Evolutionary conservation across 2,329 filamentous ascomycete genomes (phyloP).

Genomic region (Ciborinia camelliae): DNA sequence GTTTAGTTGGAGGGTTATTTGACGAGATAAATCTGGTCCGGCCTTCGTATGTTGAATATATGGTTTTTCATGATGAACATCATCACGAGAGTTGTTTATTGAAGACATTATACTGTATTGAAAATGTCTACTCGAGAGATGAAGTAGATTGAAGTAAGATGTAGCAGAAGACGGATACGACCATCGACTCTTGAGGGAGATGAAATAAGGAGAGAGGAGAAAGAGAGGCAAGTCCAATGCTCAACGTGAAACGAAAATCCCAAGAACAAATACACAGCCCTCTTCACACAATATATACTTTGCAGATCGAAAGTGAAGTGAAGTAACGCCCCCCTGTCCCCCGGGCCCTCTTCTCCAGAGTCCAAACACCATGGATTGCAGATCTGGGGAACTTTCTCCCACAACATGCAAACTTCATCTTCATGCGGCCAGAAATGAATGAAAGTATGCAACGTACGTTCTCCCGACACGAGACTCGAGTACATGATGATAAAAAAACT

Average conservation of each 20-base stretch:
- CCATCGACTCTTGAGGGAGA: not conserved
- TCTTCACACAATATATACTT: not conserved
- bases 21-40: not conserved
- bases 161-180: not conserved
- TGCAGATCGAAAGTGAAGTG: too few species aligned
- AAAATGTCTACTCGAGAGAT: not conserved
- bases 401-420: too few species aligned
- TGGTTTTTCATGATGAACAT: slow-evolving; percentile 2
- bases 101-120: not conserved
- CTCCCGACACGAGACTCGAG: too few species aligned
- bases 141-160: not conserved
- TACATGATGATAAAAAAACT: too few species aligned
- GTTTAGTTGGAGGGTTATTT: slow-evolving; percentile 20
- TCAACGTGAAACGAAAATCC: not conserved
- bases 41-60: not conserved
- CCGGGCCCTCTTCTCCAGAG: not conserved
- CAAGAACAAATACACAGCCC: not conserved
- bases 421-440: too few species aligned
- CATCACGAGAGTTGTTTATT: not conserved
- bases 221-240: not conserved
- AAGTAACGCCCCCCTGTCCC: not conserved
- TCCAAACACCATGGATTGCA: not conserved
- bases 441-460: too few species aligned
- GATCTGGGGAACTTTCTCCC: slow-evolving; percentile 4
- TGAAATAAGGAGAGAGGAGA: not conserved